Base-by-base conservation (phyloP, 1,284 basidiomycete genomes). In the Phellopilus nigrolimitatus region DNA sequence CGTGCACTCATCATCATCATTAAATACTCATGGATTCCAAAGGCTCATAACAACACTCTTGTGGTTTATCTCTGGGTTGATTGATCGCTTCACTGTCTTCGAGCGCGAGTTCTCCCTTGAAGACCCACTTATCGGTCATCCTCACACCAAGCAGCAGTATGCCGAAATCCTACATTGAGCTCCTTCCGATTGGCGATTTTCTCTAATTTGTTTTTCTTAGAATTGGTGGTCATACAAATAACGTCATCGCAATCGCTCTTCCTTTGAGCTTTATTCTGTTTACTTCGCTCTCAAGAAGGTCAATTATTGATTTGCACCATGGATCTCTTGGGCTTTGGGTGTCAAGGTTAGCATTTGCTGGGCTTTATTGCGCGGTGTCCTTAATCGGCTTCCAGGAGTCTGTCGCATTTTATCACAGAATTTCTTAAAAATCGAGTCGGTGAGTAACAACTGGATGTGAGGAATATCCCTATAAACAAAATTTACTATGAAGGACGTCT, bases 391-490 rank as follows among this genome's bases (percentile, higher is more conserved):
- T 12, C 17, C 49, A 82, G 79, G 50, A 73, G 71, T 2, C 60
- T 80, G 34, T 66, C 73, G 15, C 66, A 68, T 2, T 60, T 82
- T 1, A 65, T 79, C 28, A 82, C 80, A 3, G 73, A 74, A 45
- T 66, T 73, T 21, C 59, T 84, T 51, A 87, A 86, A 58, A 78
- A 82, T 57, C 67, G 71, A 61, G 72, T 85, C 24, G 82, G 81
- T 78, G 56, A 60, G 70, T 31, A n/a, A n/a, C n/a, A n/a, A 33
- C 10, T 5, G 37, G 28, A 28, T 25, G 7, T 38, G 8, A 13
- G 1, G 24, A 4, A 39, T 10, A 3, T 3, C n/a, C 13, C 12
- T 21, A 6, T 19, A 41, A 17, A 8, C n/a, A 27, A 13, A 47
- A 19, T 39, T 36, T 41, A 27, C 12, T 31, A 34, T 48, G 5